phyloP scores from a whole-genome alignment of 1,139 yeast genomes.

The Yamadazyma pseudoaaseri region DNA sequence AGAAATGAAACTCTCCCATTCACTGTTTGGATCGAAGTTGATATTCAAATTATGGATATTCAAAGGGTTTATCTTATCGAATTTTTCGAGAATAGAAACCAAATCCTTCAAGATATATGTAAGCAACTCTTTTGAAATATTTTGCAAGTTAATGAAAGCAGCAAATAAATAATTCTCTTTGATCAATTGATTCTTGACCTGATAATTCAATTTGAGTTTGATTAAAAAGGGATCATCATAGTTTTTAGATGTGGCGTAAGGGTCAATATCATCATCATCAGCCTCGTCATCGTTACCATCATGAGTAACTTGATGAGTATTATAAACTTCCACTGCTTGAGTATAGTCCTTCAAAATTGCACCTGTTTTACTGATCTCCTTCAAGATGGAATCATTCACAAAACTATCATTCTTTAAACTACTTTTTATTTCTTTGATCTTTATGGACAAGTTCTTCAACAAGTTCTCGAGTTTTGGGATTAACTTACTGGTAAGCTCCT shows the following conservation, averaged over 20 bases:
- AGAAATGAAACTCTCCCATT: conserved; percentile 42
- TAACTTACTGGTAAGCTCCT: conserved; percentile 33
- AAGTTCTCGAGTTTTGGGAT: conserved; percentile 40
- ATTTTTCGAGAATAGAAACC: conserved; percentile 30
- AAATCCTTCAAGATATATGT: conserved; percentile 41
- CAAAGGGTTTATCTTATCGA: conserved; percentile 24
- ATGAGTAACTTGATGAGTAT: conserved; percentile 21
- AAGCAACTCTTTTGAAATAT: conserved; percentile 41
- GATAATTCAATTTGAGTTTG: conserved; percentile 41
- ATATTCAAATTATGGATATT: conserved; percentile 22
- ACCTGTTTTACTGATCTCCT: conserved; percentile 44
- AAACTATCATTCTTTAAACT: conserved; percentile 45
- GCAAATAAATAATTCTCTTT: conserved; percentile 47
- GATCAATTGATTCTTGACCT: conserved; percentile 41
- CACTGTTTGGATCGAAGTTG: conserved; percentile 20
- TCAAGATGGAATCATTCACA: conserved; percentile 35
- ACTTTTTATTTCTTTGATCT: conserved; percentile 44
- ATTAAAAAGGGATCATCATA: conserved; percentile 45
- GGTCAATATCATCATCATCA: conserved; percentile 27
- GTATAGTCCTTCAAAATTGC: conserved; percentile 30
- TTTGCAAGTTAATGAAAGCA: conserved; percentile 43
- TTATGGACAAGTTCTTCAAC: conserved; percentile 35
- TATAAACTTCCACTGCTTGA: conserved; percentile 35
- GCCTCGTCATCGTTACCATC: conserved; percentile 18
- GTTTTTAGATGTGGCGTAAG: conserved; percentile 10